Evolutionary conservation across 2,329 filamentous ascomycete species (phyloP).

Genomic region (Cordyceps pruinosa): DNA sequence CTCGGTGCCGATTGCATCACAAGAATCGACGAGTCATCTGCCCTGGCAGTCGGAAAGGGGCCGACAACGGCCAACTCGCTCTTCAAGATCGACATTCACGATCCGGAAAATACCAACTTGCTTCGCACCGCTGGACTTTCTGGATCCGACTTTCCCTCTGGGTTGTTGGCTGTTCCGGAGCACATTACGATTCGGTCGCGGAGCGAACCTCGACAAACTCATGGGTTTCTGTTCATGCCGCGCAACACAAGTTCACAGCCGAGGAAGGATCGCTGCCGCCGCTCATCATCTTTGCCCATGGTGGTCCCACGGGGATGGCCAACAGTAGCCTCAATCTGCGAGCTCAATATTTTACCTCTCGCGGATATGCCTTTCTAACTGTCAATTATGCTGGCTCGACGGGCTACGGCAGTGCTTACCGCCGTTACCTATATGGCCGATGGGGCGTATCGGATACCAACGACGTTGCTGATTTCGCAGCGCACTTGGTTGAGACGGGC

Average conservation of each 20-base stretch:
- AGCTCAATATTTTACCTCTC: constrained; percentile 46
- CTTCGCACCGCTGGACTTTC: constrained; percentile 27
- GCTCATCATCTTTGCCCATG: constrained; percentile 43
- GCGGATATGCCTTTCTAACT: constrained; percentile 44
- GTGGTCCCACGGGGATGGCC: constrained; percentile 41
- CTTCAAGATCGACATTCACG: constrained; percentile 28
- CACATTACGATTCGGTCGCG: constrained; percentile 25
- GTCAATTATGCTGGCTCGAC: constrained; percentile 48
- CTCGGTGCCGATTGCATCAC: constrained; percentile 29
- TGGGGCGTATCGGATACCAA: constrained; percentile 46
- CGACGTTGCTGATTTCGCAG: constrained; percentile 41
- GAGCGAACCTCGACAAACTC: constrained; percentile 25
- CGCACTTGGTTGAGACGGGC: constrained; percentile 31
- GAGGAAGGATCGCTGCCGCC: constrained; percentile 36
- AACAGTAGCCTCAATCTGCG: constrained; percentile 36
- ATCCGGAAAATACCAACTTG: constrained; percentile 19
- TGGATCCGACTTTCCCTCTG: constrained; percentile 22
- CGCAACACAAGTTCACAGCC: constrained; percentile 35
- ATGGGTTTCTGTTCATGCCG: constrained; percentile 44
- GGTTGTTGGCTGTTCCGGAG: constrained; percentile 32
- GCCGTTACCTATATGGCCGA: constrained; percentile 39
- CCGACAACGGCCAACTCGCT: constrained; percentile 25
- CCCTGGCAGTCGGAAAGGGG: constrained; percentile 33
- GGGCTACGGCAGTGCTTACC: constrained; percentile 43
- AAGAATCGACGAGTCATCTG: constrained; percentile 27